Base-by-base conservation (phyloP, 495 filamentous ascomycete species). In the Hypoxylon lenormandii region DNA sequence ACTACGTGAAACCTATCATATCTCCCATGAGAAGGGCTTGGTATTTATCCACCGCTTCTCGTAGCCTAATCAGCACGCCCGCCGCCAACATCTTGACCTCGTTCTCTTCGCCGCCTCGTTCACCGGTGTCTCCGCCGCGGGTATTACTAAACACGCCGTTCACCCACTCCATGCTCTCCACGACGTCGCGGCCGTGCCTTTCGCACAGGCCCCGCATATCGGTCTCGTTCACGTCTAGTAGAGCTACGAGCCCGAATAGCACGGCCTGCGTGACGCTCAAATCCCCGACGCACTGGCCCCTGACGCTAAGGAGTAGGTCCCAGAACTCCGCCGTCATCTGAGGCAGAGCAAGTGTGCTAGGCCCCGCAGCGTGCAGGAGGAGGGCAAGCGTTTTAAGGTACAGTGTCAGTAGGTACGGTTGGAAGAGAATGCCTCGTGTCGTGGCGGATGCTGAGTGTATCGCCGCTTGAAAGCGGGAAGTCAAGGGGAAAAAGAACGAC, bases 201-300 rank as follows among this genome's bases (percentile, higher is more conserved):
- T 78, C 86, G 73, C 96, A 93, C 5, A 96, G 80, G 26, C 84
- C 82, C 40, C 88, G 85, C 47, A 93, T 90, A 74, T 94, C 90
- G 36, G 87, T 84, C 71, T 88, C 87, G 60, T 97, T 97, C n/a
- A 96, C 81, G 57, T 96, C 92, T 10, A 98, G 77, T 19, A 96
- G 60, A n/a, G 89, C 90, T 28, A 97, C 79, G 53, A 97, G 87
- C 2, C 87, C 85, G 51, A 95, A 91, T 11, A 98, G 79, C 42
- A 97, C 77, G 0, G 92, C 90, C 43, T 91, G 85, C 7, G 91
- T 84, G 11, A 97, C 82, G 0, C 77, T 76, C 2, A 87, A 77
- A 36, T 95, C 90, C 1, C 82, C 82, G 16, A 82, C 80, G 37
- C 73, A 81, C 56, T 75, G 83, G 53, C 36, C 77, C 37, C 77